Evolutionary conservation across 352 stramenopile species (phyloP), one percentile per base, ranked within the genome.

Genomic region (Peronospora tabacina): DNA sequence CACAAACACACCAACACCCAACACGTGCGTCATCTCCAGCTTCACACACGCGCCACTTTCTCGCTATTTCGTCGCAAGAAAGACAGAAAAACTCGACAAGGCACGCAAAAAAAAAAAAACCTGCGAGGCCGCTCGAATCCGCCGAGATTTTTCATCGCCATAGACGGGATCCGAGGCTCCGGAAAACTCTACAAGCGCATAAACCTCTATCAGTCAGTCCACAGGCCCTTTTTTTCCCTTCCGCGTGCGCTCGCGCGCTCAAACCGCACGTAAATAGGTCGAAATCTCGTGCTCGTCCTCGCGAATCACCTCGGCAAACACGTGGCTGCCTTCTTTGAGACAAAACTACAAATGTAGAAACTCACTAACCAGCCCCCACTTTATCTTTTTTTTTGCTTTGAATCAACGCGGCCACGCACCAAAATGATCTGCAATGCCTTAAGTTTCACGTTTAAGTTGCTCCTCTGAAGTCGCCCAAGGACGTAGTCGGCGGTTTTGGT

Each of bases 381-480:
- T n/a, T n/a, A n/a, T n/a, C n/a, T n/a, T n/a, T n/a, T n/a, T n/a
- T n/a, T n/a, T n/a, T n/a, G n/a, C n/a, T n/a, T n/a, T n/a, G n/a
- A n/a, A n/a, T n/a, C n/a, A 22, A 32, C 28, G 10, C 28, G 10
- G 0, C 7, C 24, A 40, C 69, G 16, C 45, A 93, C 82, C 64
- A 73, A 70, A 42, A 93, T 88, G 55, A 93, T 76, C 65, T 93
- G 82, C 44, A 93, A 51, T 44, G 77, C 79, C 68, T 93, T 93
- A 35, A 90, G 66, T 52, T 90, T 90, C 35, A 93, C 82, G 35
- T 79, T 88, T 46, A 90, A 52, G 54, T 93, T 93, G 61, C 66
- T 86, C 59, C 90, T 93, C 50, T 72, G 71, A 7, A 90, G 64
- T 22, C 82, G 65, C 7, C 70, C 68, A 12, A 93, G 52, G 66